phyloP scores from a whole-genome alignment of 169 alveolate genomes.

The Eimeria falciformis region DNA sequence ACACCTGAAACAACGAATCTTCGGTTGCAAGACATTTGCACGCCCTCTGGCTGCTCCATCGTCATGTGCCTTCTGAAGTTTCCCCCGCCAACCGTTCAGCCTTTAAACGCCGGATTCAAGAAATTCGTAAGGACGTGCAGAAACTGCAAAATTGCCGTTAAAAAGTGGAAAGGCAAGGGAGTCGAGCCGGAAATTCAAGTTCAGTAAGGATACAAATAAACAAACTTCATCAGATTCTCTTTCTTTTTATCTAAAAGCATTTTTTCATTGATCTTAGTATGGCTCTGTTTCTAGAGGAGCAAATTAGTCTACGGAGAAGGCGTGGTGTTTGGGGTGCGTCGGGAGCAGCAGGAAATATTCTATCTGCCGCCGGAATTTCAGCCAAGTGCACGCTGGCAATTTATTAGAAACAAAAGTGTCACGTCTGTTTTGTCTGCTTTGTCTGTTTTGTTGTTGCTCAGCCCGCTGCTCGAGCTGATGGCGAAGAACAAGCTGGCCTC shows the following conservation, averaged over 20 bases:
- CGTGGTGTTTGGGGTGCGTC: too few relatives aligned
- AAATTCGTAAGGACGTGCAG: neutral
- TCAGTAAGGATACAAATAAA: neutral
- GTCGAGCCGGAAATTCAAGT: neutral
- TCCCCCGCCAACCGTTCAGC: conserved; percentile 41
- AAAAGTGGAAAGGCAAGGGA: conserved; percentile 1
- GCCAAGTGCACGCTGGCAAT: too few relatives aligned
- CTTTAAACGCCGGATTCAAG: conserved; percentile 49
- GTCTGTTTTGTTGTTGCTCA: neutral
- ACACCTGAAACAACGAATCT: neutral
- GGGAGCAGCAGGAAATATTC: too few relatives aligned
- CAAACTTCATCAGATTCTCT: neutral
- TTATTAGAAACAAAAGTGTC: too few relatives aligned
- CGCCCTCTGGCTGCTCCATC: conserved; percentile 49
- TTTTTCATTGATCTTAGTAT: too few relatives aligned
- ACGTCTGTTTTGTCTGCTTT: neutral
- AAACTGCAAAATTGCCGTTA: neutral
- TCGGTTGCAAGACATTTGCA: conserved; percentile 7
- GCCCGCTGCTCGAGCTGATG: conserved; percentile 40
- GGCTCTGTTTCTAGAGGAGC: too few relatives aligned
- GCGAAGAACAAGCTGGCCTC: conserved; percentile 53
- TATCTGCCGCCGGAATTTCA: too few relatives aligned
- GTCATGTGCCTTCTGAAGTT: conserved; percentile 26
- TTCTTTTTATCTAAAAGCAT: neutral
- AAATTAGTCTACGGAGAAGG: too few relatives aligned